A percentile compares a stretch with the other conserved stretches of the same genome.
These are phyloP conservation scores for Hymenoscyphus fraxineus DNA, from an alignment of 2,329 filamentous ascomycete genomes.

Conservation along the genomic window DNA sequence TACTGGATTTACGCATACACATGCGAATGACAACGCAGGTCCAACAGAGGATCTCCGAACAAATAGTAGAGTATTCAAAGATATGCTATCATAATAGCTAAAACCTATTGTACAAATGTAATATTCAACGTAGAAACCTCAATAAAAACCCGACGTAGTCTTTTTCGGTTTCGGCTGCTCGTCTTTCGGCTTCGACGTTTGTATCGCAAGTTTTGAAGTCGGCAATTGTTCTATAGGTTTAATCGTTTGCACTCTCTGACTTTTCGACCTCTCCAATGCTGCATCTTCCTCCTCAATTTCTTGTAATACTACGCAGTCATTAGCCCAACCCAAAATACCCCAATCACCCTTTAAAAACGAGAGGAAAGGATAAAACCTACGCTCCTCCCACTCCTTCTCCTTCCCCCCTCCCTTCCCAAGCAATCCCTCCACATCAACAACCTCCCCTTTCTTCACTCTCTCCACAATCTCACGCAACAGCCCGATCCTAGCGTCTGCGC, in stretches of 20 bases:
- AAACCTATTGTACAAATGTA: constrained; percentile 26
- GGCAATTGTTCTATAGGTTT: neutral
- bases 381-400: constrained; percentile 86
- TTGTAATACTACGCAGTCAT: constrained; percentile 50
- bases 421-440: constrained; percentile 79
- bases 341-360: neutral
- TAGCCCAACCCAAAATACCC: neutral
- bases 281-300: constrained; percentile 64
- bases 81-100: constrained; percentile 52
- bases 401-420: constrained; percentile 72
- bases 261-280: constrained; percentile 36
- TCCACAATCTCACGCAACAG: constrained; percentile 72
- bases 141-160: constrained; percentile 5
- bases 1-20: constrained; percentile 26
- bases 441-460: constrained; percentile 65
- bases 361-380: constrained; percentile 43
- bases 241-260: constrained; percentile 24
- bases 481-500: constrained; percentile 74
- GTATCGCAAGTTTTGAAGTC: neutral
- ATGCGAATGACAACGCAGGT: constrained; percentile 31
- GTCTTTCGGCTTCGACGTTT: neutral
- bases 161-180: constrained; percentile 4
- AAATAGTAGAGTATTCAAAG: constrained; percentile 47
- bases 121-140: constrained; percentile 20
- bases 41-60: constrained; percentile 20